Evolutionary conservation across 2,329 filamentous ascomycete genomes (phyloP), one percentile per base, ranked within the genome.

Genomic region (Leptographium radiaticola): DNA sequence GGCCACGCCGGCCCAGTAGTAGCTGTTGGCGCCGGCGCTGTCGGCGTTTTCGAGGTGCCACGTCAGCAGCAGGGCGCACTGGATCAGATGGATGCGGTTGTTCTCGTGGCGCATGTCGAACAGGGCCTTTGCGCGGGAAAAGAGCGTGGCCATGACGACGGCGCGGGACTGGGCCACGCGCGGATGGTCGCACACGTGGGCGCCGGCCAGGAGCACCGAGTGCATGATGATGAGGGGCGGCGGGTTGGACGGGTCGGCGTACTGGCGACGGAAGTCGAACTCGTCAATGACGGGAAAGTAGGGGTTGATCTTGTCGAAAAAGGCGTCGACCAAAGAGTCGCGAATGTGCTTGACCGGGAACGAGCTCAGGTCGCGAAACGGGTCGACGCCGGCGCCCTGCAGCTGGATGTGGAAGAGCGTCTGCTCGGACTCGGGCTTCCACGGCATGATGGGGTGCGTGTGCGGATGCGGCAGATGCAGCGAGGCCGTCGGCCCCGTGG

Each of bases 241-340:
- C 0, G 85, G 80, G 20, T 81, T 83, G 55, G 86, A 81, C 89
- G 91, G 43, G 77, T 71, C 8, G 71, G 70, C 54, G 77, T 58
- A 97, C 69, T 95, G 89, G 46, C 88, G 82, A 63, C 93, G 93
- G 62, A 97, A 86, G 43, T 84, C 75, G 2, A 79, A 73, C 63
- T 88, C 87, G 69, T 93, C 89, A 52, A 97, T 72, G 4, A 96
- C 89, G 0, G 91, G 91, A 3, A 93, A 84, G 62, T 95, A 96
- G 0, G 89, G 89, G 63, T 97, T 91, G 39, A 96, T 25, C 86
- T 61, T 95, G 84, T 36, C 77, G 74, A 67, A 97, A 97, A 25
- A 25, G 5, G 25, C 25, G 25, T 25, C 25, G 25, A 25, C 25
- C 25, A 25, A 3, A 5, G 25, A 25, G 25, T 25, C 25, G 3